Conservation (phyloP, 257 asterid species). For the Lycium ferocissimum region DNA sequence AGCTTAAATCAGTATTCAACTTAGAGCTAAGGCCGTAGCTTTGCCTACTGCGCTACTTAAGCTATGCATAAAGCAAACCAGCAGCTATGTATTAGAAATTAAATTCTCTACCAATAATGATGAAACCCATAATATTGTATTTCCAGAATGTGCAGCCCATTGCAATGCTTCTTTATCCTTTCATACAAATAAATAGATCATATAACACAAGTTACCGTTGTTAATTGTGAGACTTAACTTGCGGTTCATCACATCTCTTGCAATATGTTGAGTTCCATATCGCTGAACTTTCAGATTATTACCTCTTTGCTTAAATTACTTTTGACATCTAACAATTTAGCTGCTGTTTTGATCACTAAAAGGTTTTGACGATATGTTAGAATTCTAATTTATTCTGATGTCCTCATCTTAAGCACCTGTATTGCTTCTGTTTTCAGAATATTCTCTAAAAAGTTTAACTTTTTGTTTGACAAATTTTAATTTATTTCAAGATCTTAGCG, state of each 20-base stretch:
- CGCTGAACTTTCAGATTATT: constrained; percentile 10
- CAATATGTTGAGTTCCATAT: not conserved
- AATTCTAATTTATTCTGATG: constrained; percentile 6
- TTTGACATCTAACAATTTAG: not conserved
- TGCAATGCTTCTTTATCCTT: constrained; percentile 5
- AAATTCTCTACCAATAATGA: not conserved
- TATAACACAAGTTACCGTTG: not conserved
- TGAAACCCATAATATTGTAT: not conserved
- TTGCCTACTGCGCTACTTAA: not conserved
- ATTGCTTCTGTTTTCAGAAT: not conserved
- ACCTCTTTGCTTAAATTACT: not conserved
- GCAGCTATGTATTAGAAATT: not conserved
- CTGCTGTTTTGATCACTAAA: not conserved
- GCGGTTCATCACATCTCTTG: not conserved
- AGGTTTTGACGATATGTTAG: not conserved
- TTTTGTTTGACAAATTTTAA: not conserved
- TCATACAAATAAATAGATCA: not conserved
- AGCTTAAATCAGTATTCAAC: not conserved
- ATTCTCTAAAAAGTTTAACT: not conserved
- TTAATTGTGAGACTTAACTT: not conserved
- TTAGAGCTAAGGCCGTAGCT: not conserved
- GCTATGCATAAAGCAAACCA: not conserved
- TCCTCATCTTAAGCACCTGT: not conserved
- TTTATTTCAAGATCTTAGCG: constrained; percentile 73
- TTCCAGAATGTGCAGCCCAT: not conserved